Evolutionary conservation across 495 filamentous ascomycete genomes (phyloP).

Genomic region (Podospora sp.): DNA sequence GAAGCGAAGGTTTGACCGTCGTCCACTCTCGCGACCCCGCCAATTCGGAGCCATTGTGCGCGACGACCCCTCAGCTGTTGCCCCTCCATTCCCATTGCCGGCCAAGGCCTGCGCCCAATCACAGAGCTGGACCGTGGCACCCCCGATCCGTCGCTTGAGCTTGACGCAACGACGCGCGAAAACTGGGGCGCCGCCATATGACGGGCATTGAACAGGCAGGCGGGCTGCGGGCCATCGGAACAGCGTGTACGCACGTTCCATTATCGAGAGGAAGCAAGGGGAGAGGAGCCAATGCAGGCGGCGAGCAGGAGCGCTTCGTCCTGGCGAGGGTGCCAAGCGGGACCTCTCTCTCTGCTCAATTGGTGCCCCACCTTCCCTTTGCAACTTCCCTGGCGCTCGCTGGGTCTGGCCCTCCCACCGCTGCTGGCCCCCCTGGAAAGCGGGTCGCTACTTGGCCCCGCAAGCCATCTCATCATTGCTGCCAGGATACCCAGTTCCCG

Average conservation of each 20-base stretch:
- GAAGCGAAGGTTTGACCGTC: not conserved
- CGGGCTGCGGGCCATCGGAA: not conserved
- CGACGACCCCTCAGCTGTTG: constrained; percentile 8
- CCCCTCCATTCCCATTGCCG: constrained; percentile 11
- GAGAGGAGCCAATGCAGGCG: not conserved
- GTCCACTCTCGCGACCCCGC: constrained; percentile 10
- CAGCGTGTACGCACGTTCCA: not conserved
- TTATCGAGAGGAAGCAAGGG: not conserved
- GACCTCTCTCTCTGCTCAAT: not conserved
- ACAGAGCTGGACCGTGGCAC: constrained; percentile 21
- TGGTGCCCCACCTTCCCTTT: constrained; percentile 1
- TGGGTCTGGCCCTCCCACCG: not conserved
- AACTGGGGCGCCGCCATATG: constrained; percentile 15
- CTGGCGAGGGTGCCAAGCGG: constrained; percentile 1
- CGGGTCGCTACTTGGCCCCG: constrained; percentile 2
- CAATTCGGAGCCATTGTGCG: constrained; percentile 3
- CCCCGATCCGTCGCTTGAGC: constrained; percentile 14
- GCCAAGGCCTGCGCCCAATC: constrained; percentile 24
- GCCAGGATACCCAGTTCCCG: constrained; percentile 5
- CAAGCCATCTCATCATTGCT: constrained; percentile 13
- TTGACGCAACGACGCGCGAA: constrained; percentile 3
- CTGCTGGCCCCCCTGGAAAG: constrained; percentile 4
- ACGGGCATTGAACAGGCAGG: constrained; percentile 1
- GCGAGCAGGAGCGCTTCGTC: constrained; percentile 9
- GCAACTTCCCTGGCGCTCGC: constrained; percentile 3